Conservation (phyloP, 23 red algal species). For the Gracilariopsis chorda region DNA sequence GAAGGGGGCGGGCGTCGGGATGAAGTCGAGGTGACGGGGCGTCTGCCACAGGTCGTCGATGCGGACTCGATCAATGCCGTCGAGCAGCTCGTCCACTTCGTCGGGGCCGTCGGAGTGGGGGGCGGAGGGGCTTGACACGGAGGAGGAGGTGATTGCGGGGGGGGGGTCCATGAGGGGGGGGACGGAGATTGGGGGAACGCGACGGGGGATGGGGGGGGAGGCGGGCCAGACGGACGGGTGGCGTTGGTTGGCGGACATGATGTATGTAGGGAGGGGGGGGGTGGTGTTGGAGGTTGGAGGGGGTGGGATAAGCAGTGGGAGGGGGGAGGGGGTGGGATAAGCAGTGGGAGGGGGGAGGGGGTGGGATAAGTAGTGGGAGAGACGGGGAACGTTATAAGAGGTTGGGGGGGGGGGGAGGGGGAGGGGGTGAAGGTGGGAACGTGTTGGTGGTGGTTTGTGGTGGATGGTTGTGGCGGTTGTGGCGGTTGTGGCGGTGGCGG, state of each 20-base stretch:
- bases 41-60: constrained; percentile 60
- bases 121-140: constrained; percentile 43
- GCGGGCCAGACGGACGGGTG: not conserved
- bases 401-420: not conserved
- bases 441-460: not conserved
- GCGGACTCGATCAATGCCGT: constrained; percentile 44
- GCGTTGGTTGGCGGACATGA: not conserved
- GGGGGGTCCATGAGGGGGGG: not conserved
- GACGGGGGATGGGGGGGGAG: constrained; percentile 6
- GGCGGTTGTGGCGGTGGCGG: not conserved
- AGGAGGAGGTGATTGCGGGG: constrained; percentile 40
- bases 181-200: constrained; percentile 3
- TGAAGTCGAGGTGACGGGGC: not conserved
- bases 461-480: not conserved
- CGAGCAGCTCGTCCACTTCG: constrained; percentile 53
- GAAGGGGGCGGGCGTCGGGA: not conserved
- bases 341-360: not conserved
- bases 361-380: not conserved
- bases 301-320: not conserved
- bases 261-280: not conserved
- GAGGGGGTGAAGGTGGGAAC: not conserved
- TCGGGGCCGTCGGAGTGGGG: constrained; percentile 20
- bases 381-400: no score
- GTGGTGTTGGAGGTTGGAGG: not conserved
- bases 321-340: not conserved